A percentile compares a stretch with the other conserved stretches of the same genome.
phyloP scores from a whole-genome alignment of 441 rosid genomes.

The Gossypium trilobum region DNA sequence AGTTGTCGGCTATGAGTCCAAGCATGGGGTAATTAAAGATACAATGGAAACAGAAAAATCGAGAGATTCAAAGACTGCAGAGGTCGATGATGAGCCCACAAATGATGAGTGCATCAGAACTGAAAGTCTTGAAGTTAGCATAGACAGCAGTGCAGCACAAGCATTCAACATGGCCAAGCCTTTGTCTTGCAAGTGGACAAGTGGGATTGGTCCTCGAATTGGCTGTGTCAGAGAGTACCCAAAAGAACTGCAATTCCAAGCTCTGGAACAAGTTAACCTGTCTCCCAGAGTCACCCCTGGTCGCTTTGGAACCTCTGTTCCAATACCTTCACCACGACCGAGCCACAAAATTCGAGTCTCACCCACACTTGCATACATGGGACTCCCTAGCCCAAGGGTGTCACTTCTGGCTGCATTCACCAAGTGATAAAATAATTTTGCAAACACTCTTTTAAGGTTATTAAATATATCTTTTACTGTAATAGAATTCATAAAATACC shows the following conservation, averaged over 20 bases:
- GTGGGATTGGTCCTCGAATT: slow-evolving; percentile 69
- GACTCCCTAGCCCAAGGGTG: slow-evolving; percentile 47
- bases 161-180: slow-evolving; percentile 34
- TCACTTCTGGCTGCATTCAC: not conserved
- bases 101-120: slow-evolving; percentile 4
- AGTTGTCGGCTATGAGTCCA: slow-evolving; percentile 16
- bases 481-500: not conserved
- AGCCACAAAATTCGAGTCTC: slow-evolving; percentile 54
- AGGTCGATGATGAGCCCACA: slow-evolving; percentile 12
- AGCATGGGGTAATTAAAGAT: slow-evolving; percentile 12
- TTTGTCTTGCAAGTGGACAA: slow-evolving; percentile 70
- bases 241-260: slow-evolving; percentile 42
- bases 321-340: slow-evolving; percentile 76
- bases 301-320: slow-evolving; percentile 22
- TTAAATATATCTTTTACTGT: not conserved
- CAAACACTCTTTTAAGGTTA: not conserved
- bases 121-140: not conserved
- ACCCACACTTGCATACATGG: slow-evolving; percentile 68
- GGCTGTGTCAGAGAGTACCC: slow-evolving; percentile 85
- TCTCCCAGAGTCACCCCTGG: slow-evolving; percentile 44
- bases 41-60: not conserved
- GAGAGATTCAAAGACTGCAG: slow-evolving; percentile 7
- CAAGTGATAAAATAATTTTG: not conserved
- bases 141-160: slow-evolving; percentile 13
- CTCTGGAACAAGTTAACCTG: slow-evolving; percentile 61